Base-by-base conservation (phyloP, 495 filamentous ascomycete species). In the Glonium stellatum region DNA sequence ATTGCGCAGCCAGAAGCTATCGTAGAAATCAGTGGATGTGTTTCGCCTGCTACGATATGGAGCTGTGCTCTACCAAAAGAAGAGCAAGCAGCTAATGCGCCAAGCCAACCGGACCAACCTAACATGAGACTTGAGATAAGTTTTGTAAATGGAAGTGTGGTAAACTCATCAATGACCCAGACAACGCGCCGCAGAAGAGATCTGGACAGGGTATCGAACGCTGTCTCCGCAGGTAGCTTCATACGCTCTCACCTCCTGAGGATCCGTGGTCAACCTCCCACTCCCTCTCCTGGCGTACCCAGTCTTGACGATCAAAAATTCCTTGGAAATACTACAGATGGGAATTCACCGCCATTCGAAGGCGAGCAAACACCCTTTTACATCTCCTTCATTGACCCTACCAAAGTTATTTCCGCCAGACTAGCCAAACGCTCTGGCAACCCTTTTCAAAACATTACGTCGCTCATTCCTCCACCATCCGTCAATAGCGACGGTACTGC, bases 261-360 rank as follows among this genome's bases (percentile, higher is more conserved):
- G 10, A 23, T 27, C 18, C 62, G 63, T 15, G 63, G 27, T 12
- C 57, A 54, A 54, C 49, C n/a, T 34, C 74, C 22, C 83, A 73
- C 72, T 18, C 77, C 89, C 4, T 75, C 78, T 15, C 88, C 90
- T 0, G 69, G 76, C 3, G 79, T 87, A 1, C 90, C 90, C 6
- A 77, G 73, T 44, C 71, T 82, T 13, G 77, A 82, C 15, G 90
- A 96, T 21, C 84, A 88, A 60, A 75, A 71, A 18, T 95, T 96
- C 69, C 68, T 96, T 5, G 90, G 91, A 23, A 87, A 90, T 62
- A 90, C 88, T 11, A 92, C 89, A 13, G 93, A 98, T 58, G 73
- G 74, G 9, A 78, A 86, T 37, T 72, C 73, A 18, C 76, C 78
- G 0, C 74, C 78, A 0, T 82, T 84, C 61, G 79, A 78, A 0